Conservation (phyloP, 371 early-diverging fungal species). For the Neoconidiobolus thromboides region DNA sequence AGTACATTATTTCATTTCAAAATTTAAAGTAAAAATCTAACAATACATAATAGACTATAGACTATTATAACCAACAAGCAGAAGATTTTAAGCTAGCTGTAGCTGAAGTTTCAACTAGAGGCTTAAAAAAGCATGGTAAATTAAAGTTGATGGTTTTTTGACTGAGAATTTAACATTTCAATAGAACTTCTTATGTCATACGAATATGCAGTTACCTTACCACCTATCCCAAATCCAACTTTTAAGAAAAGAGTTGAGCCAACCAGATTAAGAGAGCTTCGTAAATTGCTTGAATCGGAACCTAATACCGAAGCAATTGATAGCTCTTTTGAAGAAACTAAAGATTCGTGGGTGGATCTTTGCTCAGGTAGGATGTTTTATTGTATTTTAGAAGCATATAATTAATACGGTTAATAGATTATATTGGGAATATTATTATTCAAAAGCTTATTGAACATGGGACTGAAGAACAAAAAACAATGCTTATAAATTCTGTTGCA, state of each 20-base stretch:
- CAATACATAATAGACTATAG: neutral
- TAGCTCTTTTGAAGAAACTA: conserved; percentile 5
- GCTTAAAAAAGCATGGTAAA: neutral
- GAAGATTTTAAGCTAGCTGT: neutral
- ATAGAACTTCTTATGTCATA: conserved; percentile 11
- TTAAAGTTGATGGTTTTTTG: too few relatives aligned
- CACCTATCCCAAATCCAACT: conserved; percentile 44
- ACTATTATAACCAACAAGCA: conserved; percentile 1
- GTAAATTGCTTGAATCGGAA: conserved; percentile 54
- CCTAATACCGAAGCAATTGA: conserved; percentile 1
- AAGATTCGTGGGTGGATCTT: conserved; percentile 4
- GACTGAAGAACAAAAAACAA: conserved; percentile 36
- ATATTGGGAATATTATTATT: conserved; percentile 89
- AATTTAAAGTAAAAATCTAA: too few relatives aligned
- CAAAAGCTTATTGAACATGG: conserved; percentile 78
- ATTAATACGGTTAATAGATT: conserved; percentile 39
- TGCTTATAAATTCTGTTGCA: conserved; percentile 43
- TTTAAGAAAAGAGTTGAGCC: conserved; percentile 46
- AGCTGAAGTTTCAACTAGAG: neutral
- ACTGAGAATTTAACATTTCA: neutral
- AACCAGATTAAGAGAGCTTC: conserved; percentile 57
- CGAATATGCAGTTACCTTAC: conserved; percentile 15
- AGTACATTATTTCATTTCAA: too few relatives aligned
- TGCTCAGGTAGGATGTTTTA: conserved; percentile 8
- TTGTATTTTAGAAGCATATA: conserved; percentile 8